Evolutionary conservation across 768 basidiomycete genomes (phyloP), one percentile per base, ranked within the genome.

Genomic region (Suillus luteus): DNA sequence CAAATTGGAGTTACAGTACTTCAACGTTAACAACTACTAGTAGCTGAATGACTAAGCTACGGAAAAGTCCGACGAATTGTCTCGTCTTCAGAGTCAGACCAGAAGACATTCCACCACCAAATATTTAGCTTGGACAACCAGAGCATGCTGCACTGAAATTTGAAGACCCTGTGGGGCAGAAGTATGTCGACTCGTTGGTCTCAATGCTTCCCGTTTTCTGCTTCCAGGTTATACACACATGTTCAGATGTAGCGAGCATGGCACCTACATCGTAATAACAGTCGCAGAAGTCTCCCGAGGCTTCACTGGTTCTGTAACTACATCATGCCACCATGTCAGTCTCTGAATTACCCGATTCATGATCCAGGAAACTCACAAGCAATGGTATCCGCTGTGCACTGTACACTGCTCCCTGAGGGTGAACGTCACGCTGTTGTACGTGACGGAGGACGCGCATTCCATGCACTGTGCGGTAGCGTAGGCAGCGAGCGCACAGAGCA

Each of bases 231-330:
- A 52, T 7, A 17, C 48, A 15, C 14, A 14, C 14, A 51, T 4
- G 2, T 17, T 5, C 37, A 38, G 22, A 24, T 17, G 31, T 31
- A 31, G 8, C 8, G 24, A 38, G 22, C 22, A 15, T 38, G 10
- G 22, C 22, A 57, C 55, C 37, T 15, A 57, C 55, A 57, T 57
- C 24, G 15, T 57, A 57, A 38, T 57, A 57, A 40, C 55, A 57
- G 22, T 57, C 9, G 37, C 55, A 57, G 14, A 57, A 57, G 15
- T 38, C 37, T 38, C 55, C 55, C 15, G 14, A 1, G 37, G 37
- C 0, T 15, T 57, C 37, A 40, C 17, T 4, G 37, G 22, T 9
- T 57, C 55, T 38, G 22, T 57, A 57, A 17, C 55, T 57, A 24
- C 17, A 17, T 38, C 14, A 10, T 14, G 12, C n/a, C 55, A 37